Conservation (phyloP, 129 eudicot genomes). For the Calendula officinalis region DNA sequence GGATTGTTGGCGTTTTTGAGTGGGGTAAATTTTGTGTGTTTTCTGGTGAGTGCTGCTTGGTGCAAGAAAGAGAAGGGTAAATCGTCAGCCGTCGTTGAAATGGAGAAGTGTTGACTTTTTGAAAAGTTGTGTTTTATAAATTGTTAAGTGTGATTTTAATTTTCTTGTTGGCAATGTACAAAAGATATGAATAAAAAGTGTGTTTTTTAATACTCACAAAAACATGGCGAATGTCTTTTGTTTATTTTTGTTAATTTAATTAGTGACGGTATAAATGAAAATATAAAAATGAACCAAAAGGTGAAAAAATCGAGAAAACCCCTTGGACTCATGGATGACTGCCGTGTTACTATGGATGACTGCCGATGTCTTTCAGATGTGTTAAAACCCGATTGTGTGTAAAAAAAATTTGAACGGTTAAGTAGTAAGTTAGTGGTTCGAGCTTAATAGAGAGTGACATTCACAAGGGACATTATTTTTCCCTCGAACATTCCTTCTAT, state of each 20-base stretch:
- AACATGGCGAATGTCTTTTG: neutral
- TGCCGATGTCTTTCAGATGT: too few relatives aligned
- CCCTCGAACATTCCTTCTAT: too few relatives aligned
- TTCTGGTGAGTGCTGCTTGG: constrained; percentile 66
- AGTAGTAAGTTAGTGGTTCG: too few relatives aligned
- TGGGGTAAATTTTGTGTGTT: constrained; percentile 50
- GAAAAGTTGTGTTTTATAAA: neutral
- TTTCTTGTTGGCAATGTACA: constrained; percentile 35
- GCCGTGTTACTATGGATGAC: too few relatives aligned
- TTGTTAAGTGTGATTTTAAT: constrained; percentile 22
- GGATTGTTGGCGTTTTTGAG: constrained; percentile 55
- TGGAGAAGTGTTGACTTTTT: constrained; percentile 32
- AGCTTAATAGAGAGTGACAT: too few relatives aligned
- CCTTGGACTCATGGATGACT: too few relatives aligned
- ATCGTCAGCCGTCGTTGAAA: constrained; percentile 29
- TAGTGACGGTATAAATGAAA: neutral
- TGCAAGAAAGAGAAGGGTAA: constrained; percentile 43
- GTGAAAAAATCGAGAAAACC: too few relatives aligned
- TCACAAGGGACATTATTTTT: too few relatives aligned
- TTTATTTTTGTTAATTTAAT: neutral
- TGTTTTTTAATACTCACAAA: constrained; percentile 5
- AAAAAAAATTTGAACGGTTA: too few relatives aligned
- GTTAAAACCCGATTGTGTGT: too few relatives aligned
- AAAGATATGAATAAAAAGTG: constrained; percentile 21
- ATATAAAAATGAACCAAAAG: too few relatives aligned